A percentile compares a stretch with the other conserved stretches of the same genome.
Evolutionary conservation across 768 basidiomycete species (phyloP).

Genomic region (Amanita jacksonii): DNA sequence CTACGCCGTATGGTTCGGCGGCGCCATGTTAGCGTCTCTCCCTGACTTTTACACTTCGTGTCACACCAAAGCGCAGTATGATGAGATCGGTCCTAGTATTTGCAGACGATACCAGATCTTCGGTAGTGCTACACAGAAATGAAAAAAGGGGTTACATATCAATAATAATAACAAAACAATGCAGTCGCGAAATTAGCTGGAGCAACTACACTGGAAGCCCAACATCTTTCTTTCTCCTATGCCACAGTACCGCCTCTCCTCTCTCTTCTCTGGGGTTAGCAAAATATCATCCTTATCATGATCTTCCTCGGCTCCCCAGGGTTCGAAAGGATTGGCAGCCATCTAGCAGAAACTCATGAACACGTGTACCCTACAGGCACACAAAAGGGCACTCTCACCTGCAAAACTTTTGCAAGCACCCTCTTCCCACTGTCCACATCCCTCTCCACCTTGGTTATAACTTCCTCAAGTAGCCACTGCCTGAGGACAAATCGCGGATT

Average conservation of each 20-base stretch:
- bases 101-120: slow-evolving; percentile 92
- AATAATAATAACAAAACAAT: neutral
- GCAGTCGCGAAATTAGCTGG: slow-evolving; percentile 40
- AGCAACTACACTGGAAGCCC: slow-evolving; percentile 92
- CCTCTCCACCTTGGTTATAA: slow-evolving; percentile 65
- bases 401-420: slow-evolving; percentile 70
- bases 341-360: too few species aligned
- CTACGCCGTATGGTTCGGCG: slow-evolving; percentile 98
- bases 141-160: neutral
- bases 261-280: slow-evolving; percentile 47
- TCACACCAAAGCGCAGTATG: slow-evolving; percentile 91
- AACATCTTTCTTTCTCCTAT: slow-evolving; percentile 68
- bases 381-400: too few species aligned
- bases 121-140: slow-evolving; percentile 66
- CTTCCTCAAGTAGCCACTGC: slow-evolving; percentile 95
- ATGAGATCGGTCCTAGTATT: slow-evolving; percentile 87
- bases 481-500: slow-evolving; percentile 92
- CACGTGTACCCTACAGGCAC: too few species aligned
- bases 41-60: slow-evolving; percentile 94
- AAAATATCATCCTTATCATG: slow-evolving; percentile 26
- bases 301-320: slow-evolving; percentile 75
- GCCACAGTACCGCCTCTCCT: slow-evolving; percentile 71
- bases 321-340: slow-evolving; percentile 76
- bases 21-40: slow-evolving; percentile 86
- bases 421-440: slow-evolving; percentile 55